phyloP scores from a whole-genome alignment of 2,329 filamentous ascomycete genomes.

The Nemania diffusa region DNA sequence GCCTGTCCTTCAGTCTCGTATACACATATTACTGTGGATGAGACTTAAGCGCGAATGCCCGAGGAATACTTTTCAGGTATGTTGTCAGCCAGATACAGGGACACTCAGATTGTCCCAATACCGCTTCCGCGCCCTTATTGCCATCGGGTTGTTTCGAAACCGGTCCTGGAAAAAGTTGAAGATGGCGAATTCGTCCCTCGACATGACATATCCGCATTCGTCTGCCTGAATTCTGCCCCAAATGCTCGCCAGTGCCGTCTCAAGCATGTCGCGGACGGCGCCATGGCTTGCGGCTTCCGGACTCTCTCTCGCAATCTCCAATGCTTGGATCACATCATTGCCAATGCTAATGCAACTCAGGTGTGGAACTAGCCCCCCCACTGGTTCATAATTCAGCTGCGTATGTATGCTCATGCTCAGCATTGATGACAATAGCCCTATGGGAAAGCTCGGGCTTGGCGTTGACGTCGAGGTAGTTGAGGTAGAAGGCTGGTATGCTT shows the following conservation, averaged over 20 bases:
- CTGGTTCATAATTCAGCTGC: conserved; percentile 8
- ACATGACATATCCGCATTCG: conserved; percentile 78
- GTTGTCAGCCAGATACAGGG: conserved; percentile 8
- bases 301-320: conserved; percentile 80
- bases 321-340: conserved; percentile 69
- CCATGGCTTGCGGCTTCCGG: conserved; percentile 73
- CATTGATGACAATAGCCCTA: conserved; percentile 24
- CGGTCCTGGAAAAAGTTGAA: conserved; percentile 85
- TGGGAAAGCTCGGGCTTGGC: conserved; percentile 24
- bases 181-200: conserved; percentile 80
- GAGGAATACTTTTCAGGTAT: not conserved
- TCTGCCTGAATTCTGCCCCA: conserved; percentile 74
- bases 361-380: not conserved
- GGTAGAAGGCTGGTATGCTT: conserved; percentile 11
- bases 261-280: conserved; percentile 71
- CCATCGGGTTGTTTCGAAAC: conserved; percentile 65
- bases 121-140: conserved; percentile 59
- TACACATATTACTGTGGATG: not conserved
- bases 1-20: not conserved
- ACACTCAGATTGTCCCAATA: conserved; percentile 62
- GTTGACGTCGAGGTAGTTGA: conserved; percentile 30
- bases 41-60: not conserved
- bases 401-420: conserved; percentile 35
- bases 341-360: conserved; percentile 44
- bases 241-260: conserved; percentile 69